Conservation (phyloP, 495 filamentous ascomycete genomes). For the Aspergillus bridgeri region DNA sequence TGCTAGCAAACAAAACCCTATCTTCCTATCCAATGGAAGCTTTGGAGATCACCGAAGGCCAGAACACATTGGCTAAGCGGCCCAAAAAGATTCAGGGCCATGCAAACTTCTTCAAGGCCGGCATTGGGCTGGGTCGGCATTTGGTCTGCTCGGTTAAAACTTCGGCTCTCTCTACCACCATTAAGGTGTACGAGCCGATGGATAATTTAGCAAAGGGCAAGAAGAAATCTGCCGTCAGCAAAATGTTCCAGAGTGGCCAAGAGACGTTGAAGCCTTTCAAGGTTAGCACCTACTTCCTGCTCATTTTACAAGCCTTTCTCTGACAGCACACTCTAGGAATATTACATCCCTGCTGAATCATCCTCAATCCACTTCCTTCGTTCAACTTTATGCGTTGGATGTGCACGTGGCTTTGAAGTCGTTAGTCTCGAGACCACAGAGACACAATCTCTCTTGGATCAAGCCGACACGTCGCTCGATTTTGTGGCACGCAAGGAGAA, state of each 20-base stretch:
- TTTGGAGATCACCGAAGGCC: slow-evolving; percentile 73
- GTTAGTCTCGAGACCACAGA: slow-evolving; percentile 95
- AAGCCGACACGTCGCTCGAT: slow-evolving; percentile 96
- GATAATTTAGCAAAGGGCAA: slow-evolving; percentile 83
- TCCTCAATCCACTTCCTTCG: slow-evolving; percentile 96
- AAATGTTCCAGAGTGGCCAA: slow-evolving; percentile 90
- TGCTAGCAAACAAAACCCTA: slow-evolving; percentile 89
- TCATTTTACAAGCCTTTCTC: background rate
- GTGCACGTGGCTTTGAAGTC: slow-evolving; percentile 92
- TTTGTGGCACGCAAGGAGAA: slow-evolving; percentile 92
- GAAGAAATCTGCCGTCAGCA: slow-evolving; percentile 87
- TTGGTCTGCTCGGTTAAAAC: slow-evolving; percentile 94
- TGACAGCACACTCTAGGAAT: slow-evolving; percentile 55
- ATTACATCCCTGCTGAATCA: slow-evolving; percentile 96
- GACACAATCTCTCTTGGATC: slow-evolving; percentile 93
- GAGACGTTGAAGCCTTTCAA: slow-evolving; percentile 96
- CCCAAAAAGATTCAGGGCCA: slow-evolving; percentile 97
- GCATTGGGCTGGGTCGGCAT: slow-evolving; percentile 90
- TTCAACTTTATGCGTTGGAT: slow-evolving; percentile 94
- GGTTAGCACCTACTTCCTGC: slow-evolving; percentile 32
- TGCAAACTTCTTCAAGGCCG: slow-evolving; percentile 97
- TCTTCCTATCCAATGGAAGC: slow-evolving; percentile 82
- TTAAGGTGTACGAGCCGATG: slow-evolving; percentile 97
- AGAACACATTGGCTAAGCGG: slow-evolving; percentile 68
- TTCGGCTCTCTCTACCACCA: slow-evolving; percentile 82